Conservation (phyloP, 345 rosid species). For the Excoecaria cochinchinensis region DNA sequence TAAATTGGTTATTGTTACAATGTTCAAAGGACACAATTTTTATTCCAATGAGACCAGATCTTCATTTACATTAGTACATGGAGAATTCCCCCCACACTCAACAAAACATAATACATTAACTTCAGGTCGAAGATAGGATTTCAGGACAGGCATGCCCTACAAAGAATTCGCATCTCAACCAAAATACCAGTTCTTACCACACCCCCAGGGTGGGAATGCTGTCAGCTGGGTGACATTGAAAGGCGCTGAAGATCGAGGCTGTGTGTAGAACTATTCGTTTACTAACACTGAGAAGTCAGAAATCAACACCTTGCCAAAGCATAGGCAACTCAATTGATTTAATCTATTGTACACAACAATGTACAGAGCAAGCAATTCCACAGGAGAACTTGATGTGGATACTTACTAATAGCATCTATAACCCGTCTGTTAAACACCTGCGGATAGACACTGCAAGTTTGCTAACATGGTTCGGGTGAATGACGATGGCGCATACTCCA, state of each 20-base stretch:
- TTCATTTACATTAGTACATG: neutral
- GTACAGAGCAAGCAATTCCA: neutral
- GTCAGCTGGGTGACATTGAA: neutral
- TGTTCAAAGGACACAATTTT: too few relatives aligned
- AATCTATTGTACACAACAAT: neutral
- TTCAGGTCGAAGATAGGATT: neutral
- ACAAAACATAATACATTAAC: neutral
- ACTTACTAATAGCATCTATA: neutral
- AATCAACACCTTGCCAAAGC: neutral
- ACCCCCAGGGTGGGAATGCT: neutral
- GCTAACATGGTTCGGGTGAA: conserved; percentile 73
- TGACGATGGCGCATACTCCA: conserved; percentile 59
- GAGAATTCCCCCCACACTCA: neutral
- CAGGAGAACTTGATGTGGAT: neutral
- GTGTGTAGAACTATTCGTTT: neutral
- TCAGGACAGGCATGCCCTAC: neutral
- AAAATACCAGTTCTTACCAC: too few relatives aligned
- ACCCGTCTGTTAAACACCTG: conserved; percentile 40
- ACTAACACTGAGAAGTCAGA: neutral
- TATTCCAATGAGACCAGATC: too few relatives aligned
- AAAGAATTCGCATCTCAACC: neutral
- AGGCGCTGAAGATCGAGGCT: neutral
- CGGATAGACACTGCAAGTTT: conserved; percentile 68
- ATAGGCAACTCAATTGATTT: conserved; percentile 10
- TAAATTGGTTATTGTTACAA: too few relatives aligned